A percentile compares a stretch with the other conserved stretches of the same genome.
Conservation (phyloP, 2,329 filamentous ascomycete species). For the Helminthosporium solani region DNA sequence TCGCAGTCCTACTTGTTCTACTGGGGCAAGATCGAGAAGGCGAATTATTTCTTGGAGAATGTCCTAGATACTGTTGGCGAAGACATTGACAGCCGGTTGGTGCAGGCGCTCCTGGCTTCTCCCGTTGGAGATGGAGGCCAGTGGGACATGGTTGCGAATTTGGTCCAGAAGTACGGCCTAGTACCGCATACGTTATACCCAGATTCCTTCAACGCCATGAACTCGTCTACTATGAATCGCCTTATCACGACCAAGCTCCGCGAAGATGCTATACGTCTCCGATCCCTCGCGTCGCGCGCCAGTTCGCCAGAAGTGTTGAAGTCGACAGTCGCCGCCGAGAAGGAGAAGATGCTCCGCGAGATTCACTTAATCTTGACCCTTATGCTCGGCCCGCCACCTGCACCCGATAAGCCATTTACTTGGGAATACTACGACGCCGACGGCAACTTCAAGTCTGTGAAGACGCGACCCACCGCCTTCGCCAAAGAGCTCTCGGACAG, state of each 20-base stretch:
- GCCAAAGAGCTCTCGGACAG: constrained; percentile 65
- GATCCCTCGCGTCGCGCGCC: constrained; percentile 53
- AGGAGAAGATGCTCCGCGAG: constrained; percentile 75
- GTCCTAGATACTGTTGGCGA: constrained; percentile 72
- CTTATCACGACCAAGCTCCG: constrained; percentile 82
- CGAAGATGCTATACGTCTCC: constrained; percentile 75
- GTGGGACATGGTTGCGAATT: constrained; percentile 89
- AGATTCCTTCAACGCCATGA: constrained; percentile 76
- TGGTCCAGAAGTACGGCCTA: constrained; percentile 86
- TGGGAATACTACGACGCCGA: constrained; percentile 78
- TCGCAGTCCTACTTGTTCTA: constrained; percentile 87
- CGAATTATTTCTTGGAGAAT: constrained; percentile 85
- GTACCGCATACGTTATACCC: constrained; percentile 80
- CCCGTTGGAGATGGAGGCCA: constrained; percentile 82
- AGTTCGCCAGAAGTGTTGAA: constrained; percentile 40
- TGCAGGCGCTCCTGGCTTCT: constrained; percentile 67
- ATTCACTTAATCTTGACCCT: constrained; percentile 80
- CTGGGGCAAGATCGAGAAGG: constrained; percentile 92
- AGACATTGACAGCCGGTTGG: constrained; percentile 69
- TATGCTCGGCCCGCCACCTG: constrained; percentile 76
- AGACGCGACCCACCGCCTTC: constrained; percentile 68
- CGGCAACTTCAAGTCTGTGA: constrained; percentile 63
- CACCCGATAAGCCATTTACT: constrained; percentile 66
- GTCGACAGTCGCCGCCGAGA: constrained; percentile 53
- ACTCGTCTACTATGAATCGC: constrained; percentile 67